Evolutionary conservation across 163 green algal genomes (phyloP).

Genomic region (Scenedesmus sp.): DNA sequence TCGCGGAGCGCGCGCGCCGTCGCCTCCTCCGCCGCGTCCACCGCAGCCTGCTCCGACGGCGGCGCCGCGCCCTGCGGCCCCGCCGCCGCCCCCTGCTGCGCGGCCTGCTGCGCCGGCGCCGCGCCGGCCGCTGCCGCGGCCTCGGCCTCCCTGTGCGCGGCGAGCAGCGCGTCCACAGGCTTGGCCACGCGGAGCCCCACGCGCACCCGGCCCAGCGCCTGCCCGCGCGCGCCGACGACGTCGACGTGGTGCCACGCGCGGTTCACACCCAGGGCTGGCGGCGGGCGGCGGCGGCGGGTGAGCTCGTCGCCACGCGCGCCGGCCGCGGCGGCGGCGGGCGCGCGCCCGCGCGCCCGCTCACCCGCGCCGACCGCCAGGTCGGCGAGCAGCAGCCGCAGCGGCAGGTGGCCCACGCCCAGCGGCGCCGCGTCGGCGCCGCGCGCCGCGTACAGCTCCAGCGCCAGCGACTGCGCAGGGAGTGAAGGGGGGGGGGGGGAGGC

Average conservation of each 20-base stretch:
- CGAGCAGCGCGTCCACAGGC: conserved; percentile 49
- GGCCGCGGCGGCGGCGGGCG: background rate
- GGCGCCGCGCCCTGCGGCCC: background rate
- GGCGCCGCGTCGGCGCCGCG: conserved; percentile 62
- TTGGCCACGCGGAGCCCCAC: conserved; percentile 58
- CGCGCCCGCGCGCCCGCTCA: background rate
- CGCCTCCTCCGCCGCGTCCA: background rate
- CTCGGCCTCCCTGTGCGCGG: conserved; percentile 3
- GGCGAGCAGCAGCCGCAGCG: conserved; percentile 50
- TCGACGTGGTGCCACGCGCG: conserved; percentile 61
- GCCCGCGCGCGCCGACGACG: conserved; percentile 55
- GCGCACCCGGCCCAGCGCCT: conserved; percentile 58
- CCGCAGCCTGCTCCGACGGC: too few relatives aligned
- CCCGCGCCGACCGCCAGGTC: conserved; percentile 58
- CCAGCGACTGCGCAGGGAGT: conserved; percentile 56
- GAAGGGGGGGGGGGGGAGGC: conserved; percentile 41
- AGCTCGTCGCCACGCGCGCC: background rate
- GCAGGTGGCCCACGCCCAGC: conserved; percentile 56
- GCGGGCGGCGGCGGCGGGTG: too few relatives aligned
- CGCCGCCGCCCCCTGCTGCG: background rate
- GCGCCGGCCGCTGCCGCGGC: conserved; percentile 3
- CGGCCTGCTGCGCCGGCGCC: background rate
- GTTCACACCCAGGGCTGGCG: conserved; percentile 57
- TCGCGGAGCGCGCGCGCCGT: background rate
- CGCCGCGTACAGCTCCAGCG: conserved; percentile 47